phyloP scores from a whole-genome alignment of 352 stramenopile genomes.

The Globisporangium okanoganense region DNA sequence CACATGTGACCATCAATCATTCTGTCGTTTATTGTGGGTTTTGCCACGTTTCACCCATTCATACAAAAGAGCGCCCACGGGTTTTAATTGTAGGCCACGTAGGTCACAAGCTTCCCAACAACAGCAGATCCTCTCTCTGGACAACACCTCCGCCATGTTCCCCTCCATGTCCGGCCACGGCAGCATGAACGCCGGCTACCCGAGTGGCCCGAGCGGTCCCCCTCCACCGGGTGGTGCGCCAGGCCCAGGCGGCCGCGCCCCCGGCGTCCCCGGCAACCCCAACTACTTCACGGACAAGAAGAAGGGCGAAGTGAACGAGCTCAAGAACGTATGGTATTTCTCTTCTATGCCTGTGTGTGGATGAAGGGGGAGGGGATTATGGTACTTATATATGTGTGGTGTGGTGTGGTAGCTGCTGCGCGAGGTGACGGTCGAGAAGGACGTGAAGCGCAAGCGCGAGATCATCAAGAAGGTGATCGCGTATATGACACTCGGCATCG shows the following conservation, averaged over 20 bases:
- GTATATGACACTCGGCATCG: constrained; percentile 99
- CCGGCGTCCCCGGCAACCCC: constrained; percentile 39
- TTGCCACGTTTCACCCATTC: no score
- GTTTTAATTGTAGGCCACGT: no score
- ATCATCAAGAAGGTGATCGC: constrained; percentile 99
- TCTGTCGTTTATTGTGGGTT: no score
- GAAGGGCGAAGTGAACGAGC: constrained; percentile 94
- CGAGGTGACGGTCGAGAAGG: constrained; percentile 95
- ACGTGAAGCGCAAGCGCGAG: constrained; percentile 97
- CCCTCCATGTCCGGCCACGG: constrained; percentile 25
- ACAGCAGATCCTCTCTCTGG: background rate
- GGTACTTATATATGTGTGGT: constrained; percentile 16
- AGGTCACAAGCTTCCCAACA: no score
- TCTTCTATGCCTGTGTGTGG: no score
- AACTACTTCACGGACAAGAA: constrained; percentile 91
- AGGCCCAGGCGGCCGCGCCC: constrained; percentile 18
- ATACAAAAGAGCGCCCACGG: no score
- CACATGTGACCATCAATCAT: no score
- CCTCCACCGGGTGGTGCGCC: constrained; percentile 5
- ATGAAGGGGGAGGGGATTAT: no score
- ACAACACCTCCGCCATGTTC: constrained; percentile 29
- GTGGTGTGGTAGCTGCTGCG: constrained; percentile 47
- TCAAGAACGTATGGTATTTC: constrained; percentile 86
- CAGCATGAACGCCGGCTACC: constrained; percentile 15
- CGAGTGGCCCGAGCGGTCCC: constrained; percentile 10